A percentile compares a stretch with the other conserved stretches of the same genome.
Evolutionary conservation across 148 eudicot genomes (phyloP).

Genomic region (Amaranthus palmeri): DNA sequence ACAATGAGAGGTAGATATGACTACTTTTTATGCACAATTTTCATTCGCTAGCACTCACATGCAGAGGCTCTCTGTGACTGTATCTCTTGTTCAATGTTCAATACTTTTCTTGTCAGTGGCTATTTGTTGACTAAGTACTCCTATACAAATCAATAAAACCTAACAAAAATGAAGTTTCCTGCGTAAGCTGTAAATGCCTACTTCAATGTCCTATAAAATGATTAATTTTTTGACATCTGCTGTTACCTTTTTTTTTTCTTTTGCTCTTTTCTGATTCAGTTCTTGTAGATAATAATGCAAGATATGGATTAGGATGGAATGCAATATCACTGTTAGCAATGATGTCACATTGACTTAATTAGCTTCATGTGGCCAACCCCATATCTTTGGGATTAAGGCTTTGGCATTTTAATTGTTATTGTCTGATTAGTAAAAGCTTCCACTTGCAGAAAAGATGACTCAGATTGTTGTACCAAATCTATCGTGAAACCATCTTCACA

Average conservation of each 20-base stretch:
- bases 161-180: background rate
- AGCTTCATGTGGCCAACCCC: too few species aligned
- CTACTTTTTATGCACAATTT: background rate
- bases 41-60: background rate
- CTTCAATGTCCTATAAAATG: background rate
- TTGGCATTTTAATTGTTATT: background rate
- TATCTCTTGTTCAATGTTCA: background rate
- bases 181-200: background rate
- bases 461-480: constrained; percentile 26
- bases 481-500: constrained; percentile 55
- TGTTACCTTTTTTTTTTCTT: background rate
- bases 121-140: background rate
- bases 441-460: constrained; percentile 44
- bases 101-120: background rate
- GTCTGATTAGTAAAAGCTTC: constrained; percentile 3
- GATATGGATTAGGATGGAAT: too few species aligned
- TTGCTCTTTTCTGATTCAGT: background rate
- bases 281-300: too few species aligned
- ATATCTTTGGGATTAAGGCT: too few species aligned
- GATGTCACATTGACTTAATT: too few species aligned
- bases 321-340: too few species aligned
- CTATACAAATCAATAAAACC: background rate
- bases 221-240: background rate
- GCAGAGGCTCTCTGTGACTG: background rate
- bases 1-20: constrained; percentile 40